A percentile compares a stretch with the other conserved stretches of the same genome.
Evolutionary conservation across 768 basidiomycete species (phyloP).

Genomic region (Mycena maculata): DNA sequence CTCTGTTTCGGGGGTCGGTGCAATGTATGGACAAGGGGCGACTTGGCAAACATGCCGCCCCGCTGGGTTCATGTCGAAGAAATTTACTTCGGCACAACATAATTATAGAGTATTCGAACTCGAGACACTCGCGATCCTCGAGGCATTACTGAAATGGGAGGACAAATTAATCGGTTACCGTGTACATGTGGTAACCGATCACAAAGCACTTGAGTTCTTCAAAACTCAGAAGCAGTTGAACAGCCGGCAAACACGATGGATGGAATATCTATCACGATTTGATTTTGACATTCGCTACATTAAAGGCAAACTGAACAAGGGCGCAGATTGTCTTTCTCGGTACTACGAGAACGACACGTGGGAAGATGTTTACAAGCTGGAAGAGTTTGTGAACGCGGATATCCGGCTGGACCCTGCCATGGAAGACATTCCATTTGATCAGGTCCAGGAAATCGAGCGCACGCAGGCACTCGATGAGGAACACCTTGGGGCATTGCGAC

Average conservation of each 20-base stretch:
- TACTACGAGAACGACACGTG: constrained; percentile 44
- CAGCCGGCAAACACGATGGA: constrained; percentile 49
- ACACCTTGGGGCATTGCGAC: background rate
- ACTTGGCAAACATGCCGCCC: too few species aligned
- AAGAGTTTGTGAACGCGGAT: constrained; percentile 40
- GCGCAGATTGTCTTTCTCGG: constrained; percentile 45
- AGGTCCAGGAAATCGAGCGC: constrained; percentile 32
- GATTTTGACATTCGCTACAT: constrained; percentile 36
- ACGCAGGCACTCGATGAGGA: constrained; percentile 18
- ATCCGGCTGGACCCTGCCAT: constrained; percentile 31
- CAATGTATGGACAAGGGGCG: too few species aligned
- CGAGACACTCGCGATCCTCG: too few species aligned
- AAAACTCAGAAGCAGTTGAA: background rate
- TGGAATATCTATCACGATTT: constrained; percentile 43
- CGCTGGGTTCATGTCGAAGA: too few species aligned
- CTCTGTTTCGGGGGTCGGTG: too few species aligned
- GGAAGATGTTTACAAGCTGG: constrained; percentile 17
- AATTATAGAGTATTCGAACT: background rate
- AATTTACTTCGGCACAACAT: too few species aligned
- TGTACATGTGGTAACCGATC: constrained; percentile 32
- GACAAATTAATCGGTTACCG: too few species aligned
- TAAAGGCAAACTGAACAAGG: constrained; percentile 33
- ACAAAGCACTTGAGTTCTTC: constrained; percentile 37
- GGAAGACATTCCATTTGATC: constrained; percentile 33
- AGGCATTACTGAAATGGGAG: too few species aligned